Evolutionary conservation across 345 rosid genomes (phyloP).

Genomic region (Salix dunnii): DNA sequence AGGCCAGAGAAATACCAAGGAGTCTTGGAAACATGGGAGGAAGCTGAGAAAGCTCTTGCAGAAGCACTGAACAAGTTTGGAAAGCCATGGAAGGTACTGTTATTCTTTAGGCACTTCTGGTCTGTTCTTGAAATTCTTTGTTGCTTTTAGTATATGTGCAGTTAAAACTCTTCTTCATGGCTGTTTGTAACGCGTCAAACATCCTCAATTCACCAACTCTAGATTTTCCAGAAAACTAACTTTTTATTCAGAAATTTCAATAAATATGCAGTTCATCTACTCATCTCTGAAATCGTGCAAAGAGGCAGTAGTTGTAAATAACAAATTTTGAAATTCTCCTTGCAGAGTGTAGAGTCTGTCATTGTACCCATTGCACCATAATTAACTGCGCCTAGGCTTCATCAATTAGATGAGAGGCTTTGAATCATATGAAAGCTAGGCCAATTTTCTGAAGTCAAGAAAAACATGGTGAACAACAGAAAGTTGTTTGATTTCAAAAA

Average conservation of each 20-base stretch:
- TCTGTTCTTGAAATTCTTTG: background rate
- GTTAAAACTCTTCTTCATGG: background rate
- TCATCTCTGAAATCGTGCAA: background rate
- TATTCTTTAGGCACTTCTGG: background rate
- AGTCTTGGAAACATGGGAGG: constrained; percentile 71
- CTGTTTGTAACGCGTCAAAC: background rate
- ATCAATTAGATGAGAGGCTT: background rate
- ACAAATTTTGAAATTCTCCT: background rate
- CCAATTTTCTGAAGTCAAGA: background rate
- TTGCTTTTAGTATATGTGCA: background rate
- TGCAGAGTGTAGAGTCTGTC: background rate
- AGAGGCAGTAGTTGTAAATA: background rate
- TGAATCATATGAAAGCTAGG: background rate
- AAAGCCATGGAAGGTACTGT: constrained; percentile 75
- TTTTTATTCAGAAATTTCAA: background rate
- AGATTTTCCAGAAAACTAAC: background rate
- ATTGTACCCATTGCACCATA: background rate
- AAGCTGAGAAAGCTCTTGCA: constrained; percentile 80
- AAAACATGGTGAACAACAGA: background rate
- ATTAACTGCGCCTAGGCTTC: background rate
- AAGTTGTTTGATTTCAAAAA: background rate
- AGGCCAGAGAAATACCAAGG: constrained; percentile 96
- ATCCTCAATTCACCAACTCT: background rate
- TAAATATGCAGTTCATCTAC: background rate
- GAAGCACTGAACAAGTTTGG: constrained; percentile 77